Percentiles rank a stretch among this genome's conserved stretches.
Evolutionary conservation across 805 yeast species (phyloP).

Genomic region (Yarrowia sp.): DNA sequence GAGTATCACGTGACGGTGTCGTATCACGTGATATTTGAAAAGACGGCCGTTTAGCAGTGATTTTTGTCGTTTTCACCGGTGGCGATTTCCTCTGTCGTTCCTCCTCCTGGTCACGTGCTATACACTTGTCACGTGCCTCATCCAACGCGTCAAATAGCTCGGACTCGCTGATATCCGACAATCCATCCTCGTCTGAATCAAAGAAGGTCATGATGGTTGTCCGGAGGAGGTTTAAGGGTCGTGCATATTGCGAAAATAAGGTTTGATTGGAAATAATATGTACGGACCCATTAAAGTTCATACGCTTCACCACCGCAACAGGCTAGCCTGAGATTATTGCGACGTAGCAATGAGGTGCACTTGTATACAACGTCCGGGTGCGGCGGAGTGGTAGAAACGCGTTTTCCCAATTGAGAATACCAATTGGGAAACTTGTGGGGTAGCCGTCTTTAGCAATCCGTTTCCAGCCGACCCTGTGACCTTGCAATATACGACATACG

Average conservation of each 20-base stretch:
- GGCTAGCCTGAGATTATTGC: too few relatives aligned
- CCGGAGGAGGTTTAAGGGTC: neutral
- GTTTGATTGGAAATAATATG: neutral
- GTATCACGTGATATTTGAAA: neutral
- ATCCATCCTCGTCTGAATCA: constrained; percentile 10
- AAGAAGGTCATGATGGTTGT: constrained; percentile 11
- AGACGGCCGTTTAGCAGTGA: neutral
- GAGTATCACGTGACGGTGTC: neutral
- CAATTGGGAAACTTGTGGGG: too few relatives aligned
- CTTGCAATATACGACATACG: too few relatives aligned
- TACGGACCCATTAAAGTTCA: neutral
- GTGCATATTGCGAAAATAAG: neutral
- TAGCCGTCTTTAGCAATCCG: too few relatives aligned
- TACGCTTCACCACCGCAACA: too few relatives aligned
- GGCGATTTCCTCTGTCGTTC: neutral
- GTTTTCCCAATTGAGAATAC: too few relatives aligned
- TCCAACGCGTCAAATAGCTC: constrained; percentile 11
- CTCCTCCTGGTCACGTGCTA: neutral
- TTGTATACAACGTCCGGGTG: too few relatives aligned
- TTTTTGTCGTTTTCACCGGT: neutral
- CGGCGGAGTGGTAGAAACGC: too few relatives aligned
- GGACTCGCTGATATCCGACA: constrained; percentile 6
- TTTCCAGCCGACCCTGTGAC: too few relatives aligned
- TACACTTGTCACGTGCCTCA: neutral
- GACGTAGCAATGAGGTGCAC: too few relatives aligned